A percentile compares a stretch with the other conserved stretches of the same genome.
Conservation (phyloP, 2,329 filamentous ascomycete genomes). For the Monosporascus cannonballus region DNA sequence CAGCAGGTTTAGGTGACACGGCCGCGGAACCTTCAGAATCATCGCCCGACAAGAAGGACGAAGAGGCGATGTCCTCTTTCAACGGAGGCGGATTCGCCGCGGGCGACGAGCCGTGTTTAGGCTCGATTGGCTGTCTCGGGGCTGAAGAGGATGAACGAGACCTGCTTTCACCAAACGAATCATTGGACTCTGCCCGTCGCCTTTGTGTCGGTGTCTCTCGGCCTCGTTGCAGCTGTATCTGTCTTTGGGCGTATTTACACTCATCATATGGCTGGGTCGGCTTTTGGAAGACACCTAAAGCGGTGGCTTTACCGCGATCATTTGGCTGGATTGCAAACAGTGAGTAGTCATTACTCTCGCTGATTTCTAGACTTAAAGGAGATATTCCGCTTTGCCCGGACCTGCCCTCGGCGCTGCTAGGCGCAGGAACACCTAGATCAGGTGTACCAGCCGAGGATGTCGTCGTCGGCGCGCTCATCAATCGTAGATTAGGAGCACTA, state of each 20-base stretch:
- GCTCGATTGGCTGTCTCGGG: constrained; percentile 29
- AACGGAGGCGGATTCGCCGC: constrained; percentile 23
- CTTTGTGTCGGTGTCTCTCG: constrained; percentile 54
- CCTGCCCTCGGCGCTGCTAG: constrained; percentile 31
- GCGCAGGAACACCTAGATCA: constrained; percentile 24
- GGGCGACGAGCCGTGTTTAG: constrained; percentile 16
- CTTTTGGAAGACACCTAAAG: constrained; percentile 48
- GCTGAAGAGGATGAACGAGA: constrained; percentile 43
- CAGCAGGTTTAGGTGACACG: constrained; percentile 12
- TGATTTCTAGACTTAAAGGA: constrained; percentile 63
- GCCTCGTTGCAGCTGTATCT: constrained; percentile 73
- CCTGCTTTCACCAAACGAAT: constrained; percentile 32
- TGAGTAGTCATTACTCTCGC: constrained; percentile 63
- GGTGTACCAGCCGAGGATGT: constrained; percentile 31
- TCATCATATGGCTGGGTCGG: constrained; percentile 76
- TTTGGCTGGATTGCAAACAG: constrained; percentile 64
- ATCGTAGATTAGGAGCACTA: constrained; percentile 65
- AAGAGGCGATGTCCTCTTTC: constrained; percentile 26
- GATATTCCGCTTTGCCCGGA: constrained; percentile 34
- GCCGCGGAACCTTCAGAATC: constrained; percentile 29
- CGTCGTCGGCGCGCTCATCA: constrained; percentile 42
- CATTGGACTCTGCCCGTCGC: constrained; percentile 39
- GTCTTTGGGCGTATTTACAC: constrained; percentile 73
- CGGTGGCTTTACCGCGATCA: constrained; percentile 48
- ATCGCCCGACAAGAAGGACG: constrained; percentile 39